Evolutionary conservation across 345 rosid species (phyloP), one percentile per base, ranked within the genome.

Genomic region (Xanthoceras sorbifolium): DNA sequence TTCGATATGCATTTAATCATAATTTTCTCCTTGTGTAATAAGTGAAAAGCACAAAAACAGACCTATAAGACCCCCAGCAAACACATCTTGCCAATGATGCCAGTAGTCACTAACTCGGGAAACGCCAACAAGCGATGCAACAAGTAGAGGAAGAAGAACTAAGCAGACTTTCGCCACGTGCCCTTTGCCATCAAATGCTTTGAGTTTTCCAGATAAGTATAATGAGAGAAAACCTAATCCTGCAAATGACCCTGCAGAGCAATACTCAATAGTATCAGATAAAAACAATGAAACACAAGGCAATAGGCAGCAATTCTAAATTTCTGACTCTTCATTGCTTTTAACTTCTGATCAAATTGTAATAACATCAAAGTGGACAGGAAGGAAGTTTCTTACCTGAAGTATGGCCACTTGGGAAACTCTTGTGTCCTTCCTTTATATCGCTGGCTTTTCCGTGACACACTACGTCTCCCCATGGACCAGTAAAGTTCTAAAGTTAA

Each of bases 41-140:
- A 7, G 44, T 25, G 38, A 34, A 23, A 7, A n/a, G 44, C 12
- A 60, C 7, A 9, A 62, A 32, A 57, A 63, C 80, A 48, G 12
- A 46, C 98, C 98, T 26, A 94, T 75, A 46, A 94, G 82, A 64
- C 89, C 92, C 59, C 97, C 98, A 8, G 92, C 90, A 28, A 92
- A 89, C 22, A 94, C 97, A 60, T 92, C 97, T 62, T 91, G 89
- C 98, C 97, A 94, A 25, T 94, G 97, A 67, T 92, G 98, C 94
- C 91, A 80, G 34, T 94, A 92, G 80, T 94, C 97, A 82, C 89
- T 94, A 31, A 94, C 96, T 25, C 97, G 92, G 22, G 98, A 94
- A 67, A 92, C 42, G 28, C 86, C 97, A 12, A 94, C 92, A 3
- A 94, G 97, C 46, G 92, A 84, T 67, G 97, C 94, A 0, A 78